A percentile compares a stretch with the other conserved stretches of the same genome.
Conservation (phyloP, 768 basidiomycete species). For the Pleurotus citrinopileatus region DNA sequence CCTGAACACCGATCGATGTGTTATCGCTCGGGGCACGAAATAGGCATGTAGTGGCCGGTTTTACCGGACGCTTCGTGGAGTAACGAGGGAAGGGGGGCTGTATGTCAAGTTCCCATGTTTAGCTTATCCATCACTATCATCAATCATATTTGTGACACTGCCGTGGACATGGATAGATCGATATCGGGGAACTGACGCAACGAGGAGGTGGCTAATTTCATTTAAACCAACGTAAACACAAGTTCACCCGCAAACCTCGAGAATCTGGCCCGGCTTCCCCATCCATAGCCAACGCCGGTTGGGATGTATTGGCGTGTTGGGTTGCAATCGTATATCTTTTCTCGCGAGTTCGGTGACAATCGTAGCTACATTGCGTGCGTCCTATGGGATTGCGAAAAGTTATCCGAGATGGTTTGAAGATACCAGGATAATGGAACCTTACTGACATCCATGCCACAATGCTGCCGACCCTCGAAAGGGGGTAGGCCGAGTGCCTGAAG, state of each 20-base stretch:
- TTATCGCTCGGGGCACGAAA: constrained; percentile 6
- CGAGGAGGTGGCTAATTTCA: not conserved
- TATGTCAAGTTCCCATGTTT: not conserved
- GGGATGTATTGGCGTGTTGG: constrained; percentile 70
- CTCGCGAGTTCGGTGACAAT: constrained; percentile 78
- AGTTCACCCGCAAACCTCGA: constrained; percentile 35
- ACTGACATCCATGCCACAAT: constrained; percentile 90
- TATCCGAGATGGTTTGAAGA: constrained; percentile 13
- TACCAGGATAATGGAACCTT: constrained; percentile 12
- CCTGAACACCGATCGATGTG: not conserved
- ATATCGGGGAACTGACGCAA: constrained; percentile 17
- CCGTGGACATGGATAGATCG: constrained; percentile 9
- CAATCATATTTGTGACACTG: not conserved
- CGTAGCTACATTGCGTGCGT: constrained; percentile 85
- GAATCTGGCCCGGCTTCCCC: constrained; percentile 69
- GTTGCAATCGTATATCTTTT: constrained; percentile 61
- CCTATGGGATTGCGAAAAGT: constrained; percentile 42
- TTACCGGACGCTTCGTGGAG: constrained; percentile 2
- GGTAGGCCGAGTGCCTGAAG: constrained; percentile 68
- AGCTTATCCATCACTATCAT: not conserved
- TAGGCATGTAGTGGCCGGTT: constrained; percentile 5
- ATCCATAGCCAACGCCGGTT: constrained; percentile 82
- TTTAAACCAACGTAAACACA: constrained; percentile 16
- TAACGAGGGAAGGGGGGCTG: not conserved
- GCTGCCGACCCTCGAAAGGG: constrained; percentile 79